A percentile compares a stretch with the other conserved stretches of the same genome.
These are phyloP conservation scores for Craterostigma plantagineum DNA, from an alignment of 257 asterid species.

Conservation along the genomic window DNA sequence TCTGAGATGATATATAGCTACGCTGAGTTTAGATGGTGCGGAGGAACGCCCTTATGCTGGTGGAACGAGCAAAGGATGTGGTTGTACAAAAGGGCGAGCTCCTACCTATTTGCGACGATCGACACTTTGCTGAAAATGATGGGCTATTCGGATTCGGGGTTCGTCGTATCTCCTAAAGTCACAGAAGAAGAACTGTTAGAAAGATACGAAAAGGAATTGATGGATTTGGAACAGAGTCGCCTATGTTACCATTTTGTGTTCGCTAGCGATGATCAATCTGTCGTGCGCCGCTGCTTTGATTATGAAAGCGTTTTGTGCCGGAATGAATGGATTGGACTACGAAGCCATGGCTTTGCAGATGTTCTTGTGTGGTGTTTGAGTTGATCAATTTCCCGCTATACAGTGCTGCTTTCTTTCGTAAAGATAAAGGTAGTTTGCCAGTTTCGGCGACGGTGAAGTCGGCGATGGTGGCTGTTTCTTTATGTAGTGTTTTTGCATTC, in stretches of 20 bases:
- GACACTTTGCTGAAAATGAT: slow-evolving; percentile 32
- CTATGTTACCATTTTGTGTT: slow-evolving; percentile 29
- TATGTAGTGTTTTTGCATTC: slow-evolving; percentile 17
- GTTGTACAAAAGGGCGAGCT: slow-evolving; percentile 57
- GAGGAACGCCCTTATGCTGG: slow-evolving; percentile 55
- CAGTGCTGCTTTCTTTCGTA: slow-evolving; percentile 37
- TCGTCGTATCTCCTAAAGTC: slow-evolving; percentile 40
- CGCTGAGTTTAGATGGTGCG: slow-evolving; percentile 28
- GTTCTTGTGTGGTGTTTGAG: slow-evolving; percentile 27
- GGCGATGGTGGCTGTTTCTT: slow-evolving; percentile 20
- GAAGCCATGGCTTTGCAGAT: slow-evolving; percentile 26
- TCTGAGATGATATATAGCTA: slow-evolving; percentile 20
- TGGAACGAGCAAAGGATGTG: slow-evolving; percentile 78
- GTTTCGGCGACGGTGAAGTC: slow-evolving; percentile 26
- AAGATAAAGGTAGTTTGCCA: slow-evolving; percentile 46
- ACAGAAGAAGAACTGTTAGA: slow-evolving; percentile 26
- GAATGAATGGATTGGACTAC: slow-evolving; percentile 4
- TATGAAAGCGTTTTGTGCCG: slow-evolving; percentile 1
- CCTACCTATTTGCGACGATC: slow-evolving; percentile 36
- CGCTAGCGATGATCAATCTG: slow-evolving; percentile 49
- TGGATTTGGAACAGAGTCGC: slow-evolving; percentile 53
- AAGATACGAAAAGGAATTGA: slow-evolving; percentile 44
- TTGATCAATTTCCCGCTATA: slow-evolving; percentile 48
- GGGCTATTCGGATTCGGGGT: slow-evolving; percentile 31
- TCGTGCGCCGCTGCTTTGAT: slow-evolving; percentile 19